Evolutionary conservation across 352 stramenopile species (phyloP), one percentile per base, ranked within the genome.

Genomic region (Aphanomyces astaci): DNA sequence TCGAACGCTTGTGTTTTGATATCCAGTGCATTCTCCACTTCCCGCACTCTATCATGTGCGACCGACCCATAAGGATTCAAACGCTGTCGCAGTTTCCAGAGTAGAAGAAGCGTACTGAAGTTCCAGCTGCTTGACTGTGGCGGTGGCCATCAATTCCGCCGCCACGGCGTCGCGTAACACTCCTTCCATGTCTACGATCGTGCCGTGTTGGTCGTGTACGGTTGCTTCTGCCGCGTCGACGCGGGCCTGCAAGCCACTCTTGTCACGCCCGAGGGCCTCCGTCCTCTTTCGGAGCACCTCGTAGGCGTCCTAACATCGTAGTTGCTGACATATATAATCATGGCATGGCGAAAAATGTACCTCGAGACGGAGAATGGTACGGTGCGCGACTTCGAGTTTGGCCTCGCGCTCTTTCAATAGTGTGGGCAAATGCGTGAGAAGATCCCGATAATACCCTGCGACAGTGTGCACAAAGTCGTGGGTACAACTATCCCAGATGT

Each of bases 381-480:
- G 4, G 24, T 9, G 9, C 7, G 62, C 62, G n/a, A 25, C 27
- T 27, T 25, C 13, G 4, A 68, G 17, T 31, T 59, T 59, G 10
- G 19, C 17, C n/a, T 68, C 62, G 11, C 62, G 62, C 25, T 68
- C 62, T 7, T 68, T 28, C 11, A 68, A 32, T 10, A 68, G 51
- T 3, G 28, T 11, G 3, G 62, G 62, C 24, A 68, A 43, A 4
- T 52, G 22, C 17, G 62, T 59, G 31, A 68, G 51, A 5, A 68
- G 48, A 22, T 68, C 62, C 13, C 62, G 62, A 28, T 68, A 68
- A 28, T 68, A 31, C 7, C 62, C 27, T 22, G 62, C 62, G 7
- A 68, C 62, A 4, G 62, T 68, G 0, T 56, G 62, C 24, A 53
- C 25, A 25, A 59, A 68, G 22, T 68, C 62, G 19, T 7, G 2